phyloP scores from a whole-genome alignment of 2,329 filamentous ascomycete species.

The Botrytis hyacinthi region DNA sequence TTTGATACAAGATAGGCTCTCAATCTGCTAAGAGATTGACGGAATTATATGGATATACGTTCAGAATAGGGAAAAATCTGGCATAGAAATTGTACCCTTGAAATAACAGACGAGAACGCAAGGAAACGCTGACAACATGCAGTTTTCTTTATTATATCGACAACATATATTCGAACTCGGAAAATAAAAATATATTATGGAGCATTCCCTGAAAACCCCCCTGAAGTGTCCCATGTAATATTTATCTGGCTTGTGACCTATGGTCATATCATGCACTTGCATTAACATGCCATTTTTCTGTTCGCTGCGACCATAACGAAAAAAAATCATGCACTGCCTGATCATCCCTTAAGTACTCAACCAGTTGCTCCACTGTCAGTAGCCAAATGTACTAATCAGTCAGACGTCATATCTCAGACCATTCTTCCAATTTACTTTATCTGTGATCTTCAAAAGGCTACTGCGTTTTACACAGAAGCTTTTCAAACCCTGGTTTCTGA shows the following conservation, averaged over 20 bases:
- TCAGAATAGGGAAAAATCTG: background rate
- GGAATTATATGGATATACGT: background rate
- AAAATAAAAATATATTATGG: background rate
- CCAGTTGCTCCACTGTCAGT: background rate
- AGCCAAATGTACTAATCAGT: background rate
- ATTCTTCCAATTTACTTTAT: no score
- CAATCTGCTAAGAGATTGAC: background rate
- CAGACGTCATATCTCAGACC: rapidly evolving
- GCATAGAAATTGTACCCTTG: rapidly evolving
- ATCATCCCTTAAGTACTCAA: background rate
- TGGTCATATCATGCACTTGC: background rate
- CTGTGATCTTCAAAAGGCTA: background rate
- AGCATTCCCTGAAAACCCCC: background rate
- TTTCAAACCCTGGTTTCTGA: background rate
- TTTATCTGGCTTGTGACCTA: background rate
- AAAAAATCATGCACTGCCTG: background rate
- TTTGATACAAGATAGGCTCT: background rate
- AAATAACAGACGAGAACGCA: rapidly evolving
- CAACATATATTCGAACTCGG: background rate
- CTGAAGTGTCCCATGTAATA: background rate
- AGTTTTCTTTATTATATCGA: background rate
- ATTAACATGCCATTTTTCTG: background rate
- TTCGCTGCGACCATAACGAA: background rate
- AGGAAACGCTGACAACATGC: rapidly evolving
- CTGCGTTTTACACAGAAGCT: background rate